These are phyloP conservation scores for Tetrahymena elliotti DNA, from an alignment of 73 alveolate genomes.

Conservation along the genomic window DNA sequence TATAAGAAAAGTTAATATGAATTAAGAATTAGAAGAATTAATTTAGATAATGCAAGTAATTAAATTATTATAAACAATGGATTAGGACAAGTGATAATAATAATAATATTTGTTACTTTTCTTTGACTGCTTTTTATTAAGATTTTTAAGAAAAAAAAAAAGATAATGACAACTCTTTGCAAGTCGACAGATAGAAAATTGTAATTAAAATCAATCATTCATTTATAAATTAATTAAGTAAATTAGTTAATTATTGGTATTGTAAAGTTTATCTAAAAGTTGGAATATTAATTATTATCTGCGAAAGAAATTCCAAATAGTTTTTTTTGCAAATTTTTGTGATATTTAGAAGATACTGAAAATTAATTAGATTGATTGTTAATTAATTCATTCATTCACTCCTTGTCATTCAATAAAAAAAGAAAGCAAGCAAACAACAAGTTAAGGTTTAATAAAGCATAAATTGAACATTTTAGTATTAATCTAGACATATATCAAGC, in stretches of 20 bases:
- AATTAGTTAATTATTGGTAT: not conserved
- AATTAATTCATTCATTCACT: too few relatives aligned
- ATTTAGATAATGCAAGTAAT: not conserved
- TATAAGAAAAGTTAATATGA: too few relatives aligned
- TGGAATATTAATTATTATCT: not conserved
- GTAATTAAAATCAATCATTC: not conserved
- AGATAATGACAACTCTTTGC: not conserved
- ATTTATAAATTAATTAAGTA: too few relatives aligned
- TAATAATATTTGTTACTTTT: not conserved
- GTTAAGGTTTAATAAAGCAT: not conserved
- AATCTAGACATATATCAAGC: not conserved
- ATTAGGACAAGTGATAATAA: not conserved
- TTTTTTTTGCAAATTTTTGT: not conserved
- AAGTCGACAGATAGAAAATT: not conserved
- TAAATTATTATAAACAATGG: not conserved
- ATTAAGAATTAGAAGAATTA: too few relatives aligned
- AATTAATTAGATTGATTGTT: not conserved
- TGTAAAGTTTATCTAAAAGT: not conserved
- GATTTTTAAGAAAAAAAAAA: too few relatives aligned
- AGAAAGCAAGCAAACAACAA: not conserved
- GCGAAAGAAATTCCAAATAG: not conserved
- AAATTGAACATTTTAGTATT: not conserved
- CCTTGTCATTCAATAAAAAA: not conserved
- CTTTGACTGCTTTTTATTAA: not conserved
- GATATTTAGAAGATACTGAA: not conserved